These are phyloP conservation scores for Breviolum minutum DNA, from an alignment of 73 alveolate genomes.

Conservation along the genomic window DNA sequence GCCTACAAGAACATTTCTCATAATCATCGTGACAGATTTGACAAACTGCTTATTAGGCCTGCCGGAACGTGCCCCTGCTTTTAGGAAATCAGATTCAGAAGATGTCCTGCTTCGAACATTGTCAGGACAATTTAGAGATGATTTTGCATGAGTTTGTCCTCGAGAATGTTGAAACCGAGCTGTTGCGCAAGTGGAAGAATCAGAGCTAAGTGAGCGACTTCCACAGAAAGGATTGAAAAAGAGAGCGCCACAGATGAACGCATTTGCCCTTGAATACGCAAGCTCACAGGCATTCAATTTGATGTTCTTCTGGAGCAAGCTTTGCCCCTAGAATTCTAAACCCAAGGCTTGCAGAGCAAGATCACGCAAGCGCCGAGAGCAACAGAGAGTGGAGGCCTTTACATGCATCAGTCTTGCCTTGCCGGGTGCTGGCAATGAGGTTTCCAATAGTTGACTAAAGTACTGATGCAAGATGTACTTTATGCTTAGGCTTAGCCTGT, in stretches of 20 bases:
- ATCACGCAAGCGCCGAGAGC: background rate
- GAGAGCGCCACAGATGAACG: background rate
- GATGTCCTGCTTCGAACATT: background rate
- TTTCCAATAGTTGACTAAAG: background rate
- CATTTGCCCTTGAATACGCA: background rate
- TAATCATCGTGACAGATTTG: background rate
- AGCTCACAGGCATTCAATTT: no score
- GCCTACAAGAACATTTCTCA: background rate
- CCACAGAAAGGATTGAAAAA: background rate
- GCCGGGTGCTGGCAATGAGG: background rate
- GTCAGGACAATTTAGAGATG: constrained; percentile 88
- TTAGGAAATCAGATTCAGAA: no score
- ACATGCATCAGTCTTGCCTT: no score
- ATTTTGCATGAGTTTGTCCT: constrained; percentile 91
- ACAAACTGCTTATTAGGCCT: no score
- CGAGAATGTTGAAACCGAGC: constrained; percentile 94
- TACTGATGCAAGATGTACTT: background rate
- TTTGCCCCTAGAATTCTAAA: background rate
- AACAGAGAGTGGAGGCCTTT: background rate
- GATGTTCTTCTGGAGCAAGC: no score
- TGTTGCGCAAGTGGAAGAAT: constrained; percentile 91
- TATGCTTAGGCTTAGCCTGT: background rate
- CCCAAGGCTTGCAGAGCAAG: constrained; percentile 21
- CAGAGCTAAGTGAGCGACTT: constrained; percentile 19
- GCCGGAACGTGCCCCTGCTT: no score